A percentile compares a stretch with the other conserved stretches of the same genome.
Conservation (phyloP, 352 stramenopile genomes). For the Globisporangium radiosum region DNA sequence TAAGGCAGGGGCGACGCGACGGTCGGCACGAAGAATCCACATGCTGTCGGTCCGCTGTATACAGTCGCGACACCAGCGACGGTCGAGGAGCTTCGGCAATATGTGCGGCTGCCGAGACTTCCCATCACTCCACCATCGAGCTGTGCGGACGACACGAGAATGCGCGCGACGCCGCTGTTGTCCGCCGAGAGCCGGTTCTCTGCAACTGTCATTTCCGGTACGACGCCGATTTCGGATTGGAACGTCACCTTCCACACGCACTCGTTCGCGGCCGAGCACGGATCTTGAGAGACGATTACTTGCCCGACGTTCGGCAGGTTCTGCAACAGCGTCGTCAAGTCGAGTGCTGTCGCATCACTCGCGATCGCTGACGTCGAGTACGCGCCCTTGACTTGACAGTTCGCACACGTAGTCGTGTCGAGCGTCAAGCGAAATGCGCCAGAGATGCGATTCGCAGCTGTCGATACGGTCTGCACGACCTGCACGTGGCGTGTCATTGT, state of each 20-base stretch:
- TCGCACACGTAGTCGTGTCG: slow-evolving; percentile 73
- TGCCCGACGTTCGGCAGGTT: slow-evolving; percentile 93
- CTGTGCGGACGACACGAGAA: slow-evolving; percentile 26
- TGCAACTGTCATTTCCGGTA: slow-evolving; percentile 40
- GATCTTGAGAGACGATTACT: slow-evolving; percentile 59
- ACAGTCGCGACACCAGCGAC: slow-evolving; percentile 8
- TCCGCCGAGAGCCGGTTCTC: slow-evolving; percentile 41
- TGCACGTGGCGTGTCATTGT: slow-evolving; percentile 57
- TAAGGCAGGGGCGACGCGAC: slow-evolving; percentile 24
- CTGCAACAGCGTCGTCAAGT: slow-evolving; percentile 80
- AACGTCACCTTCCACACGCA: slow-evolving; percentile 82
- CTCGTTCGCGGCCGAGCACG: slow-evolving; percentile 40
- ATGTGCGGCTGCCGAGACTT: slow-evolving; percentile 30
- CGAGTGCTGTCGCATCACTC: slow-evolving; percentile 39
- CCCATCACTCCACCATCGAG: slow-evolving; percentile 22
- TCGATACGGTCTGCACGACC: slow-evolving; percentile 47
- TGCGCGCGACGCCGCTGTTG: slow-evolving; percentile 28
- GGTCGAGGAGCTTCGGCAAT: slow-evolving; percentile 36
- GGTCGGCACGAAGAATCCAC: slow-evolving; percentile 25
- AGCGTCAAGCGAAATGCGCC: slow-evolving; percentile 80
- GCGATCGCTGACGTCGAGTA: slow-evolving; percentile 72
- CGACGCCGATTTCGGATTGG: slow-evolving; percentile 43
- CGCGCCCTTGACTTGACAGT: slow-evolving; percentile 63
- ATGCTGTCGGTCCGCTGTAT: slow-evolving; percentile 25
- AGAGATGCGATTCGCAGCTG: slow-evolving; percentile 22